phyloP scores from a whole-genome alignment of 2,329 filamentous ascomycete species.

The Hirsutella minnesotensis region DNA sequence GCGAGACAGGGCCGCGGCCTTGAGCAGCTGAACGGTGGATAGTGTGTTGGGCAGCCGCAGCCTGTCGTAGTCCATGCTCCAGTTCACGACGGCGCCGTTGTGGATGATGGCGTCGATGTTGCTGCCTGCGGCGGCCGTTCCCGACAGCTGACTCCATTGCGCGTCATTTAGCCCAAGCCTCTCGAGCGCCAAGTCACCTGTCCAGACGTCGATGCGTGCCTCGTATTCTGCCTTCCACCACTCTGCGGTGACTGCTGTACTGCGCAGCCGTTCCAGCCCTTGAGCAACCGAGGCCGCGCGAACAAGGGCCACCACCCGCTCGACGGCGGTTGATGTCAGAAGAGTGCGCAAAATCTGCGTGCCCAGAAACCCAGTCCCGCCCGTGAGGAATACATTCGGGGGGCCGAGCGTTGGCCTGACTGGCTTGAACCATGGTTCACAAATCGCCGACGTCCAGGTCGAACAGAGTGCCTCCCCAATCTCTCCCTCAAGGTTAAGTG shows the following conservation, averaged over 20 bases:
- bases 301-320: conserved; percentile 2
- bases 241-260: conserved; percentile 1
- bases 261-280: not conserved
- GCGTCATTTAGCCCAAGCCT: not conserved
- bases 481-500: too few relatives aligned
- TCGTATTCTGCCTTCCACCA: conserved; percentile 4
- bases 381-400: conserved; percentile 6
- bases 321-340: conserved; percentile 1
- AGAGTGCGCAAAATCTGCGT: conserved; percentile 4
- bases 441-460: too few relatives aligned
- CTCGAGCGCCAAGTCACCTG: not conserved
- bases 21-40: conserved; percentile 4
- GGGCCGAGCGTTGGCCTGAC: too few relatives aligned
- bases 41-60: conserved; percentile 4
- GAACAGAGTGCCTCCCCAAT: too few relatives aligned
- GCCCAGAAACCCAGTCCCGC: conserved; percentile 5
- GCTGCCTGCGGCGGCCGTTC: not conserved
- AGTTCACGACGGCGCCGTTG: conserved; percentile 6
- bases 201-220: conserved; percentile 4
- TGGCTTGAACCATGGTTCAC: too few relatives aligned
- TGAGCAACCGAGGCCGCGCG: not conserved
- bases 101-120: conserved; percentile 4
- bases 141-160: not conserved
- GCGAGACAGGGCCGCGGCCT: not conserved
- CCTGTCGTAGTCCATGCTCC: conserved; percentile 2